These are phyloP conservation scores for Wickerhamomyces sydowiorum DNA, from an alignment of 805 yeast species.

Conservation along the genomic window DNA sequence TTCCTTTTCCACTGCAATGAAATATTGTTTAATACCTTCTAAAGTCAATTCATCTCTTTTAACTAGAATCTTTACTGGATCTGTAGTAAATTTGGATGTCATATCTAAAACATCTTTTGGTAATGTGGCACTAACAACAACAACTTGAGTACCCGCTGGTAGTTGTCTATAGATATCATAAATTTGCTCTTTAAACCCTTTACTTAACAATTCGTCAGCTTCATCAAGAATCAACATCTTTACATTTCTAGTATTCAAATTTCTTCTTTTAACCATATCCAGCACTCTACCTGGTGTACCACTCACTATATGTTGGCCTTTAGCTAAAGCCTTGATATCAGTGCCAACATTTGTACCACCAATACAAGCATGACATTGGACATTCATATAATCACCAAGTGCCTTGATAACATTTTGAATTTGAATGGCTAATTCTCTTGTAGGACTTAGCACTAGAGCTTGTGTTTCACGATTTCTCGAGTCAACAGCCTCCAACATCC, in stretches of 20 bases:
- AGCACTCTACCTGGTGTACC: slow-evolving; percentile 97
- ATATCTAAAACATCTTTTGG: slow-evolving; percentile 88
- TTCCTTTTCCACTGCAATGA: slow-evolving; percentile 86
- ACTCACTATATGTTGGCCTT: slow-evolving; percentile 86
- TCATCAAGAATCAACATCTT: slow-evolving; percentile 92
- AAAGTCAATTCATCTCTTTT: slow-evolving; percentile 91
- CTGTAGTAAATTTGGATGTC: slow-evolving; percentile 85
- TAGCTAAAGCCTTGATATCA: slow-evolving; percentile 68
- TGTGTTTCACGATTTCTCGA: slow-evolving; percentile 69
- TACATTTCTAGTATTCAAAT: slow-evolving; percentile 64
- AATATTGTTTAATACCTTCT: slow-evolving; percentile 92
- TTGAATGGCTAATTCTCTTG: slow-evolving; percentile 93
- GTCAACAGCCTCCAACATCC: slow-evolving; percentile 84
- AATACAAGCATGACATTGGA: slow-evolving; percentile 84
- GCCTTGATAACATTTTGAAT: slow-evolving; percentile 84
- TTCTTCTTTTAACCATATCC: slow-evolving; percentile 85
- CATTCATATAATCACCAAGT: slow-evolving; percentile 82
- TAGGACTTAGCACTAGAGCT: slow-evolving; percentile 89
- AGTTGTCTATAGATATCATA: slow-evolving; percentile 82
- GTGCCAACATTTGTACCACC: slow-evolving; percentile 87
- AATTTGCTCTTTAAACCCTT: slow-evolving; percentile 94
- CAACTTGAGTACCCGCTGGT: slow-evolving; percentile 87
- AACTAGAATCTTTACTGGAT: slow-evolving; percentile 91
- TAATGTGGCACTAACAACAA: slow-evolving; percentile 91
- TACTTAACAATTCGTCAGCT: slow-evolving; percentile 90